Conservation (phyloP, 768 basidiomycete species). For the Kwoniella pini region DNA sequence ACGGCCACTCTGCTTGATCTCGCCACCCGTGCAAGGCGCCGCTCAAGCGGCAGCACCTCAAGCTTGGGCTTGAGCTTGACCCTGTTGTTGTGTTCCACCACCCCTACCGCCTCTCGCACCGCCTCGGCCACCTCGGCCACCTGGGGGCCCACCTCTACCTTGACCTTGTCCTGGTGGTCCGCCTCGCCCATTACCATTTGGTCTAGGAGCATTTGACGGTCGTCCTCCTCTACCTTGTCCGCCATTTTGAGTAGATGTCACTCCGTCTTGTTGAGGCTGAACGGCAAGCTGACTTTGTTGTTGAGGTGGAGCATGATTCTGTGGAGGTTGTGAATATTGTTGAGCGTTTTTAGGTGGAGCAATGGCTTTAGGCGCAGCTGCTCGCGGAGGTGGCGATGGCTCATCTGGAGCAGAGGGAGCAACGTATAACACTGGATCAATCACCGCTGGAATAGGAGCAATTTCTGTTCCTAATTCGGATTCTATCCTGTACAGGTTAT, state of each 20-base stretch:
- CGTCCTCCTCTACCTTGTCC: conserved; percentile 23
- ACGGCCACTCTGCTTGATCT: neutral
- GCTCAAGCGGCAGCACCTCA: conserved; percentile 20
- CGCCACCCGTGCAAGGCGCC: conserved; percentile 6
- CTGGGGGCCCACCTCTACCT: conserved; percentile 23
- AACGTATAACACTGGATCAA: conserved; percentile 91
- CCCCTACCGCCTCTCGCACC: conserved; percentile 23
- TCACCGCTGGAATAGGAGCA: conserved; percentile 84
- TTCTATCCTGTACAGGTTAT: conserved; percentile 96
- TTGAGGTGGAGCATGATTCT: too few relatives aligned
- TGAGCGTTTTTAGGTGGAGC: conserved; percentile 16
- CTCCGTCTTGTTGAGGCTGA: neutral
- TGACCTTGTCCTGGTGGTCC: conserved; percentile 18
- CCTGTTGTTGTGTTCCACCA: conserved; percentile 7
- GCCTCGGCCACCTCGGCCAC: conserved; percentile 24
- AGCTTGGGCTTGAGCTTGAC: conserved; percentile 17
- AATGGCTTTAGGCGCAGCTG: neutral
- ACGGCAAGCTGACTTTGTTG: conserved; percentile 6
- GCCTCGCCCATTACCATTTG: conserved; percentile 21
- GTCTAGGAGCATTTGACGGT: conserved; percentile 25
- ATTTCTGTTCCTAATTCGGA: conserved; percentile 99
- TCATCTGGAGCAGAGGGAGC: conserved; percentile 62
- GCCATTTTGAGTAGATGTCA: too few relatives aligned
- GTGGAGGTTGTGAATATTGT: conserved; percentile 20
- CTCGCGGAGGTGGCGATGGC: conserved; percentile 34